Percentiles rank a stretch among this genome's conserved stretches.
phyloP scores from a whole-genome alignment of 805 yeast genomes.

The Priceomyces fermenticarens region DNA sequence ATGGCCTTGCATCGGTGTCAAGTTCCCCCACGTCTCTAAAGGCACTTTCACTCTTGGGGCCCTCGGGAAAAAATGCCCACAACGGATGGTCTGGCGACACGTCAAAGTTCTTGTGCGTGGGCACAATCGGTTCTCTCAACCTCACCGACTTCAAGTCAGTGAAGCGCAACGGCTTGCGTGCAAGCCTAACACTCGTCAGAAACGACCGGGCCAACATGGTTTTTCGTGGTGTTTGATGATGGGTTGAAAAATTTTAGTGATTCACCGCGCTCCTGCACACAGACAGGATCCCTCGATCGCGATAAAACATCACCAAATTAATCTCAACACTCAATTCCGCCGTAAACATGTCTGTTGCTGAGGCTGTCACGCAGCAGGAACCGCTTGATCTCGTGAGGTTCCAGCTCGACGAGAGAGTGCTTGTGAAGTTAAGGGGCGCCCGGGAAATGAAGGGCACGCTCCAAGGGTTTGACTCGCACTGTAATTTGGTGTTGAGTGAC shows the following conservation, averaged over 20 bases:
- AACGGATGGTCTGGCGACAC: slow-evolving; percentile 87
- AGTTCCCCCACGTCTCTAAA: slow-evolving; percentile 58
- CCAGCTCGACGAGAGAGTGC: slow-evolving; percentile 81
- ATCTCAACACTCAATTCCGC: neutral
- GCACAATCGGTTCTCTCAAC: slow-evolving; percentile 81
- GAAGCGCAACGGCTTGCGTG: slow-evolving; percentile 27
- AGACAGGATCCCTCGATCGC: too few relatives aligned
- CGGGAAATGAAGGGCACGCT: slow-evolving; percentile 87
- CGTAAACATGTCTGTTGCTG: neutral
- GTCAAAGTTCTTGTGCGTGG: slow-evolving; percentile 68
- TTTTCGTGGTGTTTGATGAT: neutral
- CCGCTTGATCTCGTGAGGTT: slow-evolving; percentile 90
- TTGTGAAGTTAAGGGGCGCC: slow-evolving; percentile 89
- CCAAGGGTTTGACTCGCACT: slow-evolving; percentile 95
- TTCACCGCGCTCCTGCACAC: neutral
- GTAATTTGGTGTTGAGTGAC: slow-evolving; percentile 92
- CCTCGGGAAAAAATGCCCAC: slow-evolving; percentile 79
- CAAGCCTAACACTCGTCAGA: slow-evolving; percentile 34
- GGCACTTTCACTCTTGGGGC: slow-evolving; percentile 48
- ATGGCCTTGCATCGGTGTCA: slow-evolving; percentile 60
- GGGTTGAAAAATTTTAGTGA: slow-evolving; percentile 1
- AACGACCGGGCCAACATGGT: slow-evolving; percentile 14
- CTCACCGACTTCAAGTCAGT: slow-evolving; percentile 35
- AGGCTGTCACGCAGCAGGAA: slow-evolving; percentile 39
- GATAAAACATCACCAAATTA: too few relatives aligned